phyloP scores from a whole-genome alignment of 768 basidiomycete genomes.

The Trametes sanguinea region DNA sequence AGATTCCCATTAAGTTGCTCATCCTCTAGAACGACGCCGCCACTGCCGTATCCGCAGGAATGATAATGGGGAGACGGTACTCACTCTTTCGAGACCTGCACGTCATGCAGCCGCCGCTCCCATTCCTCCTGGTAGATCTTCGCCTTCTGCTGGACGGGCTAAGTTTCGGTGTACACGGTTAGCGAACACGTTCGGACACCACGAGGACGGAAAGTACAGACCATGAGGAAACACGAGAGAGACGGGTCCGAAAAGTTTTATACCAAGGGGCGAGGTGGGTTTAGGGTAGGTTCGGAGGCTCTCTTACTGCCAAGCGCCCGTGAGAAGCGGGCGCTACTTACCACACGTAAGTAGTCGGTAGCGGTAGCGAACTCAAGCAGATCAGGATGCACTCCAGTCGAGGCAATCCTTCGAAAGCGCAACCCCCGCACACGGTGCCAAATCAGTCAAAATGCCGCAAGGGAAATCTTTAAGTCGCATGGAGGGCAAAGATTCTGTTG shows the following conservation, averaged over 20 bases:
- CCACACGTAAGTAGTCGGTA: too few relatives aligned
- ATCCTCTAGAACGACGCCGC: constrained; percentile 47
- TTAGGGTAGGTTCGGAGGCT: constrained; percentile 41
- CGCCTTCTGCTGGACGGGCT: constrained; percentile 51
- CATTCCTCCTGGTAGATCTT: constrained; percentile 80
- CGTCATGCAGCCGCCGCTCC: constrained; percentile 81
- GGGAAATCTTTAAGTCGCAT: too few relatives aligned
- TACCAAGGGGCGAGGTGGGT: constrained; percentile 28
- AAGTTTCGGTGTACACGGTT: not conserved
- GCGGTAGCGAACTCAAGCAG: too few relatives aligned
- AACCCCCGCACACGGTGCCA: too few relatives aligned
- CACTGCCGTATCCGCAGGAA: not conserved
- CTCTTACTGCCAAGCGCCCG: not conserved
- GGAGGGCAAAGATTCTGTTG: too few relatives aligned
- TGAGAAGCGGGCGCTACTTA: too few relatives aligned
- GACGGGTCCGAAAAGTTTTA: constrained; percentile 36
- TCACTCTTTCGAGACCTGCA: constrained; percentile 87
- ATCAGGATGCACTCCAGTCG: too few relatives aligned
- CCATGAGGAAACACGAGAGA: constrained; percentile 30
- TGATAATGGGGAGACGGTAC: constrained; percentile 38
- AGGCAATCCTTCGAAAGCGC: too few relatives aligned
- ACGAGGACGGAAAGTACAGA: constrained; percentile 17
- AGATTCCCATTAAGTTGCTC: constrained; percentile 95
- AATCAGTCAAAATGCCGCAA: too few relatives aligned
- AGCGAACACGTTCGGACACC: not conserved